Base-by-base conservation (phyloP, 2,329 filamentous ascomycete genomes). In the Bipolaris zeicola region DNA sequence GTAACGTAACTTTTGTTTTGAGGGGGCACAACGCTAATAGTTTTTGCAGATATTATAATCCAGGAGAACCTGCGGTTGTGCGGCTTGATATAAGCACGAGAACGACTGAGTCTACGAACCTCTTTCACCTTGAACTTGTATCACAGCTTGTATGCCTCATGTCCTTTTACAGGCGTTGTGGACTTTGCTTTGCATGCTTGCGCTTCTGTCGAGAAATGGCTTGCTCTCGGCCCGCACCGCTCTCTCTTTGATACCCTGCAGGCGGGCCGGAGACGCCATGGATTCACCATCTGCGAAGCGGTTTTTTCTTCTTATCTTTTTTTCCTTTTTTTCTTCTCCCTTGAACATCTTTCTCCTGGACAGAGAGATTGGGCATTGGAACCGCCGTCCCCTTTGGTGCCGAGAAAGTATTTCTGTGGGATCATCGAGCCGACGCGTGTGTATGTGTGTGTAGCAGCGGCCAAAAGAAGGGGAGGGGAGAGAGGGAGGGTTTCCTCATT, bases 31-130 rank as follows among this genome's bases (percentile, higher is more conserved):
- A 41, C 46, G 43, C 3, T 87, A 80, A 89, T 52, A 5, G 28
- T 44, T 1, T 22, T 48, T 48, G 2, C 66, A 96, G 95, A 99
- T 81, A 99, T 99, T 78, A 99, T 99, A 81, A 99, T 99, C 78
- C 95, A 99, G 83, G 95, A 98, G 82, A 99, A 99, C 82, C 87
- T 99, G 65, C 90, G 95, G 78, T 86, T 96, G 78, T 97, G 93
- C 80, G 94, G 94, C 85, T 83, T 98, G 78, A 97, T 98, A 85
- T 97, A 89, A 89, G 55, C 51, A 58, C 36, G 57, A 43, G 57
- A 53, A 52, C 56, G 60, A 58, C 53, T 57, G 60, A 62, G 54
- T 65, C 65, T 61, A 65, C 61, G 60, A 67, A 71, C 65, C 64
- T 67, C 53, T 65, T 64, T 58, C 63, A 63, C 49, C 60, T 68